These are phyloP conservation scores for Hyphodiscus hymeniophilus DNA, from an alignment of 495 filamentous ascomycete genomes.

Conservation along the genomic window DNA sequence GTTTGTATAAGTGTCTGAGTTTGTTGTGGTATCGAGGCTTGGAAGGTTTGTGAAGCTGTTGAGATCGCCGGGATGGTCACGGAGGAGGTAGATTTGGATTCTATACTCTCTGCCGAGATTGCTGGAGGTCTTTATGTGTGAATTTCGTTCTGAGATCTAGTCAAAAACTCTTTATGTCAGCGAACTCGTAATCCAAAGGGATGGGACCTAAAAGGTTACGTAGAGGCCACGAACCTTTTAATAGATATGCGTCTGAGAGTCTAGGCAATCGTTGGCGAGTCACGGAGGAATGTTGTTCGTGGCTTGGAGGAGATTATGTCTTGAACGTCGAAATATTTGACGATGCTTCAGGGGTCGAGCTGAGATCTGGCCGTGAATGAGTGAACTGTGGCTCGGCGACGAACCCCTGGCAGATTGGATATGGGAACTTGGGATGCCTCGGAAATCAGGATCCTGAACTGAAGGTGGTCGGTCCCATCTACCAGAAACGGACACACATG, in stretches of 20 bases:
- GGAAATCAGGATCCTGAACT: too few relatives aligned
- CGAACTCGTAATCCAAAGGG: conserved; percentile 4
- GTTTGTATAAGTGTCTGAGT: background rate
- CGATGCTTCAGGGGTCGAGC: conserved; percentile 6
- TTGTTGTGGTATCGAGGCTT: background rate
- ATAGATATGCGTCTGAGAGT: background rate
- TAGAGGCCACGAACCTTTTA: background rate
- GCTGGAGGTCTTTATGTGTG: background rate
- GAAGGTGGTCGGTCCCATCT: too few relatives aligned
- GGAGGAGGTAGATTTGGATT: conserved; percentile 2
- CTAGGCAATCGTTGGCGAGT: background rate
- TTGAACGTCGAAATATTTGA: too few relatives aligned
- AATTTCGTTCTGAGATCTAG: conserved; percentile 16
- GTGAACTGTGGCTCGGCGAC: too few relatives aligned
- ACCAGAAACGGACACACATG: conserved; percentile 9
- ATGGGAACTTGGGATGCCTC: too few relatives aligned
- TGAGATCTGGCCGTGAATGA: conserved; percentile 1
- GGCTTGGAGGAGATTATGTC: background rate
- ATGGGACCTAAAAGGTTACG: background rate
- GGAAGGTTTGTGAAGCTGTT: background rate
- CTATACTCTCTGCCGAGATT: background rate
- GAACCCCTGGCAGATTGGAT: too few relatives aligned
- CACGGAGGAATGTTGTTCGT: background rate
- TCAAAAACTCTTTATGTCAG: conserved; percentile 15
- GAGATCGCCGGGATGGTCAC: background rate